Base-by-base conservation (phyloP, 2,329 filamentous ascomycete genomes). In the Aspergillus texensis region DNA sequence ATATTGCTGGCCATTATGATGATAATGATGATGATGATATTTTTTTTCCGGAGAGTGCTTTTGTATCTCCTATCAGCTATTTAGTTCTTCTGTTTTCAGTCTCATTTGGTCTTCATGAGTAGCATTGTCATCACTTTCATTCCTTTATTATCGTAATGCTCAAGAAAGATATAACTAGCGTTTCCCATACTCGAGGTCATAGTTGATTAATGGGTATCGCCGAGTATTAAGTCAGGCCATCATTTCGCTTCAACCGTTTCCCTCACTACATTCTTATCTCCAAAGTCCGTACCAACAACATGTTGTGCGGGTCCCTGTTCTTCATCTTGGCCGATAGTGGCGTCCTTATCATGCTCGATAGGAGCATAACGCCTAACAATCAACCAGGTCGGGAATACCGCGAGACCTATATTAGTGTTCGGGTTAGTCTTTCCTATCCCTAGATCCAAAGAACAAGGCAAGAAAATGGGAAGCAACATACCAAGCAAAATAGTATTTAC, bases 401-500 rank as follows among this genome's bases (percentile, higher is more conserved):
- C 67, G 12, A 75, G 50, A 12, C 69, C 72, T 74, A 21, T 1
- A 41, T 39, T 19, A 19, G 26, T 16, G 12, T 10, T 48, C 32
- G 8, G 48, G 39, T 57, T 60, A 26, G 19, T 50, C 28, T 16
- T 46, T 11, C 10, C 12, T 8, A 19, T 14, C 1, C 3, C 26
- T 9, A 2, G 26, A 10, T 4, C 6, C 26, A 30, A 16, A 16
- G 26, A 26, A 50, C 24, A 30, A 30, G 46, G 4, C 2, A 14
- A 45, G 11, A 39, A 12, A 21, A 30, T 16, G 9, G n/a, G 39
- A 36, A 52, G 11, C 28, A 8, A 32, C 67, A 53, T 59, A 75
- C 74, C 72, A n/a, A 76, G 61, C 12, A 76, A 54, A 30, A 76
- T 75, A 0, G 74, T 75, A 53, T 80, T 82, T 0, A 82, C 78